Evolutionary conservation across 495 filamentous ascomycete genomes (phyloP).

Genomic region (Parachaetomium inaequale): DNA sequence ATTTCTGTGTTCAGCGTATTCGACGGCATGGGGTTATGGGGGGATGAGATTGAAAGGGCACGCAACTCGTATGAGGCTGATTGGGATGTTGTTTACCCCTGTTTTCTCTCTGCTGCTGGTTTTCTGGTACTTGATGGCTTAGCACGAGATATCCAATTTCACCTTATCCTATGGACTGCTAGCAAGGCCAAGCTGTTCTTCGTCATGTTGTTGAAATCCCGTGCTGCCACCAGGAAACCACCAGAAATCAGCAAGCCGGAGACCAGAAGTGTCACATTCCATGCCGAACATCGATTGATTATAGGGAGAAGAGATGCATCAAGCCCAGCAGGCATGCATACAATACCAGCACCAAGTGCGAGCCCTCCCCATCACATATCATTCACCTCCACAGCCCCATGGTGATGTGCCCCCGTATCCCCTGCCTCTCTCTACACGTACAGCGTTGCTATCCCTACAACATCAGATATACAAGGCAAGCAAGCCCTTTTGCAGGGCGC

Average conservation of each 20-base stretch:
- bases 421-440: neutral
- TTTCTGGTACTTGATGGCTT: neutral
- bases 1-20: neutral
- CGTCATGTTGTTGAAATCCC: too few species aligned
- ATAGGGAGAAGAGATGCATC: constrained; percentile 9
- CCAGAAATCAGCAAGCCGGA: too few species aligned
- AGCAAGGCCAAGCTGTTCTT: neutral
- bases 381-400: neutral
- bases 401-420: neutral
- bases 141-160: constrained; percentile 13
- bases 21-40: neutral
- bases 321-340: neutral
- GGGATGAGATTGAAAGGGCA: too few species aligned
- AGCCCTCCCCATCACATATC: neutral
- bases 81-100: neutral
- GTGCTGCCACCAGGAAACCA: too few species aligned
- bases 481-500: neutral
- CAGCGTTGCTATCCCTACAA: neutral
- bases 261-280: neutral
- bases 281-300: neutral
- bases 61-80: neutral
- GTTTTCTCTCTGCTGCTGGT: neutral
- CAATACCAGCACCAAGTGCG: neutral
- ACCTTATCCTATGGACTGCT: neutral
- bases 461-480: neutral